Percentiles rank a stretch among this genome's conserved stretches.
These are phyloP conservation scores for Calcarisporium arbuscula DNA, from an alignment of 2,329 filamentous ascomycete genomes.

Conservation along the genomic window DNA sequence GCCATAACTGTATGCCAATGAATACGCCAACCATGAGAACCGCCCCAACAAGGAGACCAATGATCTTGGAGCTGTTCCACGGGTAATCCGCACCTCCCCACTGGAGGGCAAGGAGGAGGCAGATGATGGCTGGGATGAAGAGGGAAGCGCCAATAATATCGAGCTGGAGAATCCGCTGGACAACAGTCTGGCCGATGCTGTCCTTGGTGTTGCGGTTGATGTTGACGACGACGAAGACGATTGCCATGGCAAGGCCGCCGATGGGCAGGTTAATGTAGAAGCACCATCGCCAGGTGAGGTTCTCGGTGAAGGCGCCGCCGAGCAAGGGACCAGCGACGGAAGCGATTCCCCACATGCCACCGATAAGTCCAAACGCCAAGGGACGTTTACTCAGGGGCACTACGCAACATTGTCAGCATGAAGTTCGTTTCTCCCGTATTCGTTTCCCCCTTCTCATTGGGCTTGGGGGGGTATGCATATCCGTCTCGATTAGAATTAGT, in stretches of 20 bases:
- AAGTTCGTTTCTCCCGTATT: too few species aligned
- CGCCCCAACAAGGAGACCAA: slow-evolving; percentile 46
- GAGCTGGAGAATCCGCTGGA: slow-evolving; percentile 35
- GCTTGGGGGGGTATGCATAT: too few species aligned
- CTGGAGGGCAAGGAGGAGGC: slow-evolving; percentile 48
- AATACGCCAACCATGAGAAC: slow-evolving; percentile 41
- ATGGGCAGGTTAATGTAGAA: slow-evolving; percentile 43
- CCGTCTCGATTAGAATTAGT: too few species aligned
- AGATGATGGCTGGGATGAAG: slow-evolving; percentile 46
- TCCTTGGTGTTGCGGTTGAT: slow-evolving; percentile 30
- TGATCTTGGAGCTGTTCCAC: slow-evolving; percentile 42
- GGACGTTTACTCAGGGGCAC: slow-evolving; percentile 49
- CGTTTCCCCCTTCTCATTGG: too few species aligned
- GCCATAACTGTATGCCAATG: slow-evolving; percentile 36
- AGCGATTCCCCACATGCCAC: slow-evolving; percentile 51
- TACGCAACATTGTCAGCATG: slow-evolving; percentile 10
- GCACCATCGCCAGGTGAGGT: slow-evolving; percentile 47
- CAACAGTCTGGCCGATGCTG: slow-evolving; percentile 23
- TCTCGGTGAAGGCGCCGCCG: slow-evolving; percentile 43
- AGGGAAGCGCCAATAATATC: slow-evolving; percentile 44
- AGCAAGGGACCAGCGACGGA: slow-evolving; percentile 43
- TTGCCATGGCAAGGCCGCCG: slow-evolving; percentile 38
- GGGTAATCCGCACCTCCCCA: slow-evolving; percentile 48
- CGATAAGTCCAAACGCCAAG: slow-evolving; percentile 47
- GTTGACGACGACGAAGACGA: slow-evolving; percentile 41